Evolutionary conservation across 108 stramenopile species (phyloP).

Genomic region (Cyclostephanos invisitatus): DNA sequence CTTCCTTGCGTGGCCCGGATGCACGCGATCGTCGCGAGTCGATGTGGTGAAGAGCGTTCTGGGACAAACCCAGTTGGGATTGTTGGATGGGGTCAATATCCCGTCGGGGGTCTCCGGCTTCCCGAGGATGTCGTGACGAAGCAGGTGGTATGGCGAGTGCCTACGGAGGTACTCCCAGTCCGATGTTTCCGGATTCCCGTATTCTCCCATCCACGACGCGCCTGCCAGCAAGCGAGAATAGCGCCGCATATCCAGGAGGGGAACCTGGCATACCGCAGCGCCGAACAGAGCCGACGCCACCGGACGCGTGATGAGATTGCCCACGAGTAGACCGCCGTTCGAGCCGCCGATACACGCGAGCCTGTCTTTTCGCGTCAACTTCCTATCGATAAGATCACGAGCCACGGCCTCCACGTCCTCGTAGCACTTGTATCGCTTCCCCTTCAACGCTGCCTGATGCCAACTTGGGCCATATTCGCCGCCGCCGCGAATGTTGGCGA

Average conservation of each 20-base stretch:
- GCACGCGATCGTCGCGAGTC: conserved; percentile 90
- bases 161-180: conserved; percentile 83
- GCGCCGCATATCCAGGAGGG: conserved; percentile 92
- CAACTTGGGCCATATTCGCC: conserved; percentile 54
- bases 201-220: conserved; percentile 96
- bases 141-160: conserved; percentile 82
- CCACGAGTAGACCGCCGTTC: conserved; percentile 79
- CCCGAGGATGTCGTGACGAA: conserved; percentile 11
- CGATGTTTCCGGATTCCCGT: conserved; percentile 88
- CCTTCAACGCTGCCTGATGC: conserved; percentile 87
- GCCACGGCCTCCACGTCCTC: conserved; percentile 94
- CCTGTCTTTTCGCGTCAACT: conserved; percentile 71
- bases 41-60: conserved; percentile 77
- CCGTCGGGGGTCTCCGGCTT: conserved; percentile 11
- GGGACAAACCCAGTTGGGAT: conserved; percentile 48
- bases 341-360: conserved; percentile 66
- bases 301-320: conserved; percentile 81
- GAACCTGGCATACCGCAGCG: conserved; percentile 87
- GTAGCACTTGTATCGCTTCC: conserved; percentile 84
- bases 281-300: conserved; percentile 75
- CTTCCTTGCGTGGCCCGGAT: conserved; percentile 87
- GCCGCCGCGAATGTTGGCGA: conserved; percentile 92
- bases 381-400: conserved; percentile 64
- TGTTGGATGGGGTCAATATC: conserved; percentile 1
- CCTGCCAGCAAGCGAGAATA: conserved; percentile 82